These are phyloP conservation scores for Oryza glaberrima DNA, from an alignment of 176 grass and related monocot genomes.

Conservation along the genomic window DNA sequence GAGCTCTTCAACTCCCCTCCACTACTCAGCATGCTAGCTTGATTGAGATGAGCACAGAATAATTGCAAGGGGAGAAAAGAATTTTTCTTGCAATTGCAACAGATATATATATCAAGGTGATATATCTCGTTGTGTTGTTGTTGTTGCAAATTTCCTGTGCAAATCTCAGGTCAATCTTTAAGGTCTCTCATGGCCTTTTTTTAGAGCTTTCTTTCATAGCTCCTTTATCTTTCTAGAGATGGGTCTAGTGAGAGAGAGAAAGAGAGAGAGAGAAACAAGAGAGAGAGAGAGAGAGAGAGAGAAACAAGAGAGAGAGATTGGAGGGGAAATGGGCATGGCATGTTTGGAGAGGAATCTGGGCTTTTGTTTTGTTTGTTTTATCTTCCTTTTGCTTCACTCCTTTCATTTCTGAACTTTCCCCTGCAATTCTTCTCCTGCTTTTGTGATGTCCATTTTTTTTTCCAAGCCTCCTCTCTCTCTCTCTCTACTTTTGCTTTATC, in stretches of 20 bases:
- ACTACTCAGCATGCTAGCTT: conserved; percentile 58
- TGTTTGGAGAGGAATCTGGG: conserved; percentile 61
- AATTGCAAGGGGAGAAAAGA: neutral
- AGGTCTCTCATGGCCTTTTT: conserved; percentile 32
- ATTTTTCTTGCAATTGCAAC: neutral
- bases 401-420: conserved; percentile 46
- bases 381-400: conserved; percentile 52
- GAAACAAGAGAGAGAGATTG: neutral
- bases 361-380: conserved; percentile 60
- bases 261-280: conserved; percentile 22
- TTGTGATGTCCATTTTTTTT: conserved; percentile 18
- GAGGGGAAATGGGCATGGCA: conserved; percentile 11
- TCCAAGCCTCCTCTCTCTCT: neutral
- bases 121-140: neutral
- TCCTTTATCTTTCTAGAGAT: conserved; percentile 45
- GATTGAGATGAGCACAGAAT: neutral
- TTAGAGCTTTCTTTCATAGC: conserved; percentile 38
- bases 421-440: conserved; percentile 8
- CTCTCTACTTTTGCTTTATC: conserved; percentile 43
- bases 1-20: conserved; percentile 53
- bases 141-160: conserved; percentile 44
- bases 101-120: neutral
- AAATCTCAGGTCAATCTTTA: conserved; percentile 50
- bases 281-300: neutral
- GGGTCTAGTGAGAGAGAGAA: conserved; percentile 27